Evolutionary conservation across 2,329 filamentous ascomycete species (phyloP), one percentile per base, ranked within the genome.

Genomic region (Periglandula ipomoeae): DNA sequence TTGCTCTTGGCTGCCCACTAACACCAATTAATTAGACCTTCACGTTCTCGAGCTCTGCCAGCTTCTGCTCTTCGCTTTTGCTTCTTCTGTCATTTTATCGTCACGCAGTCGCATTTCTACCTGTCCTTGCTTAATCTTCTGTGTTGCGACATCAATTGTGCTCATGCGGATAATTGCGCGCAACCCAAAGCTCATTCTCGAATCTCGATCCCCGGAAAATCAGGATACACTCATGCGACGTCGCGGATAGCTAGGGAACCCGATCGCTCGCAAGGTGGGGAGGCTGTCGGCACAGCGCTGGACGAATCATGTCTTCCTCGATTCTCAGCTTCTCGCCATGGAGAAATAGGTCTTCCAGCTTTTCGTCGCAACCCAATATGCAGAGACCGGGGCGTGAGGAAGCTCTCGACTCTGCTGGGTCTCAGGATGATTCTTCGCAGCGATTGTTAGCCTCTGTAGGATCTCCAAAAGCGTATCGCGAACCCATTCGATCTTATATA

Each of bases 401-500:
- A 40, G 51, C 54, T 22, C 64, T 37, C 11, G 69, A 51, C 41
- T 53, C 35, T 51, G 56, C 30, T 63, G 56, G 43, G 54, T 40
- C 39, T 23, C 42, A 39, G 7, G 50, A 44, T 27, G 52, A 52
- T 56, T 50, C 58, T 53, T 22, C 57, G 34, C 51, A 55, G 22
- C 55, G 52, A 26, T 60, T 73, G 10, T 74, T 71, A 19, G 67
- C 71, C 5, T 71, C 68, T 17, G 60, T 62, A 34, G 60, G 58
- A 49, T 66, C 66, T 32, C 52, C 51, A 17, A 58, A 61, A 8
- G 59, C 59, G 8, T 72, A 82, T 60, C 74, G 78, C 62, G 83
- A 85, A 52, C 84, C 84, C 4, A 82, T 84, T 44, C 75, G 85
- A 48, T 87, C 84, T 3, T 88, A 86, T 55, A 81, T 86, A 48